These are phyloP conservation scores for Trametes villosa DNA, from an alignment of 768 basidiomycete species.

Conservation along the genomic window DNA sequence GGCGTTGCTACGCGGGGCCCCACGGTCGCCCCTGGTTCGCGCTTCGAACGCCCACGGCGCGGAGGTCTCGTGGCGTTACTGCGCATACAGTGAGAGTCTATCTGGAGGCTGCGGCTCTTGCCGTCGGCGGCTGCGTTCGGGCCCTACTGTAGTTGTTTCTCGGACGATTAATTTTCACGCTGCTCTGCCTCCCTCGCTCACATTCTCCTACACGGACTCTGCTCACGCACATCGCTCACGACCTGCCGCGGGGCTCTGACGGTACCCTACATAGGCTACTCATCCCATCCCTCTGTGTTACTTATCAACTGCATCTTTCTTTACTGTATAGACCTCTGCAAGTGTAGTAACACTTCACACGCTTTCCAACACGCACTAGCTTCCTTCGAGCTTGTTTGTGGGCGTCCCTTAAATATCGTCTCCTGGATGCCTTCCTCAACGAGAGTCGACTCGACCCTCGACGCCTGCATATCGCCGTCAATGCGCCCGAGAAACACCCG, in stretches of 20 bases:
- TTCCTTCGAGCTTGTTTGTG: not conserved
- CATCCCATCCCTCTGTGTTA: not conserved
- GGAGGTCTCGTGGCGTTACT: slow-evolving; percentile 7
- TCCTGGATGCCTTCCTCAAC: too few species aligned
- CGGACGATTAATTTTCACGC: not conserved
- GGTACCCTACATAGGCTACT: not conserved
- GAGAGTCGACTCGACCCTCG: too few species aligned
- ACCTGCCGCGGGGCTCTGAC: slow-evolving; percentile 1
- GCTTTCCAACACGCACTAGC: not conserved
- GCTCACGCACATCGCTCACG: slow-evolving; percentile 4
- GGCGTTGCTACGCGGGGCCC: not conserved
- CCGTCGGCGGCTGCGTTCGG: too few species aligned
- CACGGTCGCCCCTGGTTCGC: slow-evolving; percentile 1
- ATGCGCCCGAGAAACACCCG: not conserved
- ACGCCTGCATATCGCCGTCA: too few species aligned
- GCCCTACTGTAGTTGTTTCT: too few species aligned
- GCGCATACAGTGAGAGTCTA: not conserved
- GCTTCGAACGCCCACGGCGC: not conserved
- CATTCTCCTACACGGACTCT: not conserved
- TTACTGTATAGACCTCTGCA: slow-evolving; percentile 9
- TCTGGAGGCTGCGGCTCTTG: not conserved
- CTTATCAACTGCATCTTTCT: slow-evolving; percentile 7
- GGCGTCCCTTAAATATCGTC: too few species aligned
- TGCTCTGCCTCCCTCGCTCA: not conserved
- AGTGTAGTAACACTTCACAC: slow-evolving; percentile 16